Conservation (phyloP, 2,329 filamentous ascomycete species). For the Colletotrichum camelliae region DNA sequence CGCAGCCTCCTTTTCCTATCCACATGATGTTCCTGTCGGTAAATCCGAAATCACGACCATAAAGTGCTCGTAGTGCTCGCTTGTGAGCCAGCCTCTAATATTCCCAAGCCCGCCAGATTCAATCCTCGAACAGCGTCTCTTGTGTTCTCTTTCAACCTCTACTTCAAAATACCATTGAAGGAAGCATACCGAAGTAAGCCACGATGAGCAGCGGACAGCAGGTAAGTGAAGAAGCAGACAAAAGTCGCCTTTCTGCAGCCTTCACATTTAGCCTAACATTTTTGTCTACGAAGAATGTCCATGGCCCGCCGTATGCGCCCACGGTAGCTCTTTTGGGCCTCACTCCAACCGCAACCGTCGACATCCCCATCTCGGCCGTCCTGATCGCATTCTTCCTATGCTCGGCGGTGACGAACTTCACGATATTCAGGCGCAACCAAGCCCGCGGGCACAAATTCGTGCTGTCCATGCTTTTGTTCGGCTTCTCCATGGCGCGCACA, state of each 20-base stretch:
- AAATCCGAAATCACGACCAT: not conserved
- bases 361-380: not conserved
- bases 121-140: accelerated
- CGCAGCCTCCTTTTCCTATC: not conserved
- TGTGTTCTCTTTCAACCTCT: not conserved
- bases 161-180: not conserved
- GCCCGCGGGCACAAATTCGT: not conserved
- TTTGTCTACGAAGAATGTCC: not conserved
- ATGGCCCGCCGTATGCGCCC: not conserved
- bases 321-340: not conserved
- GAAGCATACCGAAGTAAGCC: not conserved
- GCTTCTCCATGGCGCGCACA: not conserved
- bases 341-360: not conserved
- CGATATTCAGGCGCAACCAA: not conserved
- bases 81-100: accelerated
- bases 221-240: not conserved
- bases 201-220: not conserved
- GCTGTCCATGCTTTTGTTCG: not conserved
- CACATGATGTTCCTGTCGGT: not conserved
- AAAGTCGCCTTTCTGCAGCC: accelerated
- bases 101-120: not conserved
- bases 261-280: not conserved
- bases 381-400: not conserved
- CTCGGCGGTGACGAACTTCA: not conserved
- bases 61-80: not conserved